Conservation (phyloP, 2,329 filamentous ascomycete genomes). For the Calonectria ilicicola region DNA sequence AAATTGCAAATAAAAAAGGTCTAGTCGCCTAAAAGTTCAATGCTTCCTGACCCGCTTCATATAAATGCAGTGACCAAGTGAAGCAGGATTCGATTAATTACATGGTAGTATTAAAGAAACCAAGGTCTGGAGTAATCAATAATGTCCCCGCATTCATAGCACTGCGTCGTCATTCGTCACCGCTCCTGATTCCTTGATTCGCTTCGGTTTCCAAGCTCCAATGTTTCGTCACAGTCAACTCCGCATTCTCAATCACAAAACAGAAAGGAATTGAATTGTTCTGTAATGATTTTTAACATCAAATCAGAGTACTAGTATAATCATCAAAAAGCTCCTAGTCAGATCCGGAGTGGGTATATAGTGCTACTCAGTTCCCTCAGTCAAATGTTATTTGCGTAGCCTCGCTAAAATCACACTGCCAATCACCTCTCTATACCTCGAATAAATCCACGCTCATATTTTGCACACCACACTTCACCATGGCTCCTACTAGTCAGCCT, state of each 20-base stretch:
- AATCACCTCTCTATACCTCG: no score
- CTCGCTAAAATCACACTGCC: not conserved
- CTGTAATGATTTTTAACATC: not conserved
- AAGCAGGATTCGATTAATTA: no score
- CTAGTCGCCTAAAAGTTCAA: no score
- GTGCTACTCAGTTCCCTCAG: not conserved
- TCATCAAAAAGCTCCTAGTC: not conserved
- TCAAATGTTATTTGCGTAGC: not conserved
- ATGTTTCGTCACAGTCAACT: not conserved
- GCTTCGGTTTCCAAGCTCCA: not conserved
- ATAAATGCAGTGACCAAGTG: no score
- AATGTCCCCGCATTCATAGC: no score
- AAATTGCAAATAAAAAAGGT: no score
- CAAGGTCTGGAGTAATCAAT: no score
- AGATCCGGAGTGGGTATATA: not conserved
- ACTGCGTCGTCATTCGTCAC: not conserved
- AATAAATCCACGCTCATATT: not conserved
- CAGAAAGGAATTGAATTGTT: not conserved
- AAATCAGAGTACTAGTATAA: no score
- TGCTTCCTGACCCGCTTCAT: no score
- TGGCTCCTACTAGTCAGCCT: not conserved
- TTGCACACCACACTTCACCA: not conserved
- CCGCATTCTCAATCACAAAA: not conserved
- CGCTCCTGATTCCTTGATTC: not conserved
- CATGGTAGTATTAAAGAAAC: no score